Base-by-base conservation (phyloP, 257 asterid species). In the Haberlea rhodopensis region DNA sequence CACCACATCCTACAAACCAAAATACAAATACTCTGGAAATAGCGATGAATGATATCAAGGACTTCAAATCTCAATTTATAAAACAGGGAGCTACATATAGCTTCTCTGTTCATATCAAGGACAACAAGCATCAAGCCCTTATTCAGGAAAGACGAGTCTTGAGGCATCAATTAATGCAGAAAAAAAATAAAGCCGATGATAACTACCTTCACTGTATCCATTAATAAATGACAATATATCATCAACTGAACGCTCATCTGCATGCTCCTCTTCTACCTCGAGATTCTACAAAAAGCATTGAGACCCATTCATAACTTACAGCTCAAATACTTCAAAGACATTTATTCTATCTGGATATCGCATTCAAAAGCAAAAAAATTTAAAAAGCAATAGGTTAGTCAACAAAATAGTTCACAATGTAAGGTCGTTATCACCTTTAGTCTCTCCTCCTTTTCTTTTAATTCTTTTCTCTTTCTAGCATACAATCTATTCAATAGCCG, bases 381-480 rank as follows among this genome's bases (percentile, higher is more conserved):
- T 27, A 20, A n/a, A 66, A 37, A 37, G 5, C n/a, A 37, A 27
- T 68, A 34, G 19, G 57, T 70, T 53, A 22, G 70, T n/a, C 21
- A 48, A 75, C 52, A 62, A 29, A n/a, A 55, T 19, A 56, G 59
- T 67, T 57, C 52, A 67, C 62, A 59, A 69, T 37, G 10, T 55
- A 60, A 53, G 65, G 40, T 10, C 19, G 53, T 69, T 46, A 60
- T 81, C 79, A 92, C 99, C 99, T 89, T 87, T 67, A 79, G 71
- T 68, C 84, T 85, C 67, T 84, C 46, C 46, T 37, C 87, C 77
- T 79, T 83, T 78, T 89, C 96, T 76, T 85, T 84, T 63, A 92
- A 80, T 72, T 89, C 99, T 71, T 92, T 87, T 86, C 96, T 79
- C 80, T 92, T 92, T 74, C 91, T 88, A 53, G 99, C 96, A 78